Percentiles rank a stretch among this genome's conserved stretches.
These are phyloP conservation scores for Houttuynia cordata DNA, from an alignment of 164 flowering plant species.

Conservation along the genomic window DNA sequence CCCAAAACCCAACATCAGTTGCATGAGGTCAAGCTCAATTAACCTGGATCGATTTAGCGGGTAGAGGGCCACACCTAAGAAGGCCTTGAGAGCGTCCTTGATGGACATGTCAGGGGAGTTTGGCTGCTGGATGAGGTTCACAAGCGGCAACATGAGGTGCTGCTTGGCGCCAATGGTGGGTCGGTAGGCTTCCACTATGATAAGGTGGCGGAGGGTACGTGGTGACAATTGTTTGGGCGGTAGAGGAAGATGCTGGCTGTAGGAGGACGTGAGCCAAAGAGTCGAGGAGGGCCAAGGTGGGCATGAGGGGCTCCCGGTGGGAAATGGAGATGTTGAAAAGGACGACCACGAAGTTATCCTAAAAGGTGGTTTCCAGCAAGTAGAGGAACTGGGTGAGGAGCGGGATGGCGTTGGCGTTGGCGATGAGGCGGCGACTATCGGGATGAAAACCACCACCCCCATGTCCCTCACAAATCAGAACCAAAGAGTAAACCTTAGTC, in stretches of 20 bases:
- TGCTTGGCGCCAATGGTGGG: slow-evolving; percentile 73
- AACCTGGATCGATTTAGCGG: slow-evolving; percentile 45
- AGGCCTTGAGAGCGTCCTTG: slow-evolving; percentile 66
- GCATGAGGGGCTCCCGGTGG: slow-evolving; percentile 40
- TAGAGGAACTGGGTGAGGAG: slow-evolving; percentile 51
- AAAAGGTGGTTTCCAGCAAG: slow-evolving; percentile 26
- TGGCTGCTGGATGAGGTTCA: slow-evolving; percentile 30
- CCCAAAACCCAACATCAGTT: slow-evolving; percentile 19
- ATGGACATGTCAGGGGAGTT: slow-evolving; percentile 42
- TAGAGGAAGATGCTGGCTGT: slow-evolving; percentile 30
- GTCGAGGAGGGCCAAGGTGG: slow-evolving; percentile 75
- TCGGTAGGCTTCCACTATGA: slow-evolving; percentile 44
- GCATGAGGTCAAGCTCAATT: slow-evolving; percentile 53
- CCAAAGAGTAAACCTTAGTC: too few relatives aligned
- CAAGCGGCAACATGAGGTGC: slow-evolving; percentile 53
- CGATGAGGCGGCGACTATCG: slow-evolving; percentile 49
- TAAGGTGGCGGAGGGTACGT: slow-evolving; percentile 58
- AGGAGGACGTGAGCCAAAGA: slow-evolving; percentile 65
- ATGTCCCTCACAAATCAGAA: too few relatives aligned
- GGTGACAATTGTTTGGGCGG: slow-evolving; percentile 64
- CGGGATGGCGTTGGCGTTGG: slow-evolving; percentile 68
- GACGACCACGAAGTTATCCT: slow-evolving; percentile 77
- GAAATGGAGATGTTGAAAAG: slow-evolving; percentile 82
- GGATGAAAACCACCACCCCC: too few relatives aligned
- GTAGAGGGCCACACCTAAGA: too few relatives aligned